These are phyloP conservation scores for Sporothrix inflata DNA, from an alignment of 2,329 filamentous ascomycete species.

Conservation along the genomic window DNA sequence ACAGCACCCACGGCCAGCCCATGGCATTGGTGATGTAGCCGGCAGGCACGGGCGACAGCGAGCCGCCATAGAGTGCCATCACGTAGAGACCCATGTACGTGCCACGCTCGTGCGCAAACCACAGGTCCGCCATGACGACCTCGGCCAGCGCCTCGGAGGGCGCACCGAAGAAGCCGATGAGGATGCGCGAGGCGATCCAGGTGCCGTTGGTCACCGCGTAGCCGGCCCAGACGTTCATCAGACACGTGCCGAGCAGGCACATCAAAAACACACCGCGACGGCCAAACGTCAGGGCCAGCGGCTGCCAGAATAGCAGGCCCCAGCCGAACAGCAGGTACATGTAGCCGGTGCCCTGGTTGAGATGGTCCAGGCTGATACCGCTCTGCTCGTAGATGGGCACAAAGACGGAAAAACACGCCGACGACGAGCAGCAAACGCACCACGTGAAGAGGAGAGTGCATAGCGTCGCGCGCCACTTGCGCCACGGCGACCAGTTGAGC, in stretches of 20 bases:
- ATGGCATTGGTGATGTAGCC: conserved; percentile 54
- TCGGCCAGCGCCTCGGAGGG: conserved; percentile 52
- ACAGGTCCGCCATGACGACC: conserved; percentile 36
- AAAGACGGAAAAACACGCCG: conserved; percentile 54
- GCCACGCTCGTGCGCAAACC: conserved; percentile 38
- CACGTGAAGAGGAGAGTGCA: conserved; percentile 16
- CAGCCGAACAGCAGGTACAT: conserved; percentile 50
- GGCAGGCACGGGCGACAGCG: conserved; percentile 51
- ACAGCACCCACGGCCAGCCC: conserved; percentile 55
- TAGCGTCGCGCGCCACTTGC: conserved; percentile 33
- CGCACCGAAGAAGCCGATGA: conserved; percentile 49
- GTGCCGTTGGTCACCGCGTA: conserved; percentile 45
- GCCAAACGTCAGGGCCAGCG: conserved; percentile 50
- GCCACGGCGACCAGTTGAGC: conserved; percentile 41
- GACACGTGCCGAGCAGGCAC: conserved; percentile 39
- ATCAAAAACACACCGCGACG: conserved; percentile 36
- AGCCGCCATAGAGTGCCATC: conserved; percentile 48
- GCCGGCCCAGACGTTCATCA: conserved; percentile 44
- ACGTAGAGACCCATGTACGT: conserved; percentile 49
- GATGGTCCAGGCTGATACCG: conserved; percentile 47
- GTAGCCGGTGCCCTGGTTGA: conserved; percentile 56
- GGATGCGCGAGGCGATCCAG: conserved; percentile 50
- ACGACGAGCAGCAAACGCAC: conserved; percentile 38
- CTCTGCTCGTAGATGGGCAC: conserved; percentile 51
- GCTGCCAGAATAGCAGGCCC: conserved; percentile 52